phyloP scores from a whole-genome alignment of 208 protist species.

The Trypanosoma congolense region DNA sequence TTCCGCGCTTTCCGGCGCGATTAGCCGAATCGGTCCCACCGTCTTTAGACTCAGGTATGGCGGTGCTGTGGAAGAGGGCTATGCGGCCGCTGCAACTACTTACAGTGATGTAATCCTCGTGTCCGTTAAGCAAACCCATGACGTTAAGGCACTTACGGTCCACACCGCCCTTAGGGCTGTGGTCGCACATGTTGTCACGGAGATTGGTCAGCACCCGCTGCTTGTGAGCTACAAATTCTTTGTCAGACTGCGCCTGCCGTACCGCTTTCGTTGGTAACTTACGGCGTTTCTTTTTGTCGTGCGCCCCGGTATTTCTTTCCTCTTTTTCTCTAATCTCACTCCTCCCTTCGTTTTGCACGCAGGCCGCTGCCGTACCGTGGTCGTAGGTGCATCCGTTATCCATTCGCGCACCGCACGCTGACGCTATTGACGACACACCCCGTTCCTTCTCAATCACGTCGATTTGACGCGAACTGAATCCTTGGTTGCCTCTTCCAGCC shows the following conservation, averaged over 20 bases:
- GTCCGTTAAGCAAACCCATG: conserved; percentile 68
- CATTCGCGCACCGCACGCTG: not conserved
- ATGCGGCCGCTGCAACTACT: conserved; percentile 89
- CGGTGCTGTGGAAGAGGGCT: conserved; percentile 73
- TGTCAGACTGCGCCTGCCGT: conserved; percentile 43
- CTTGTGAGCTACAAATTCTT: conserved; percentile 73
- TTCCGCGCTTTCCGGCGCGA: conserved; percentile 50
- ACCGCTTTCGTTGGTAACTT: not conserved
- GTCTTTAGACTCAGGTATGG: not conserved
- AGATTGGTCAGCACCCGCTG: conserved; percentile 56
- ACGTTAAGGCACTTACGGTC: conserved; percentile 71
- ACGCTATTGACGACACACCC: not conserved
- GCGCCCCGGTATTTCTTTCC: not conserved
- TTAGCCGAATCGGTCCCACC: conserved; percentile 5
- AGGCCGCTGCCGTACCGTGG: not conserved
- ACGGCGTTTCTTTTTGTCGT: not conserved
- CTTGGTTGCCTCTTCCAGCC: too few species aligned
- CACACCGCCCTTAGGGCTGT: conserved; percentile 67
- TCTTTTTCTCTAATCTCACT: conserved; percentile 1
- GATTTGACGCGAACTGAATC: too few species aligned
- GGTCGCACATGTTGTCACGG: conserved; percentile 56
- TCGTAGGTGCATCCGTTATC: not conserved
- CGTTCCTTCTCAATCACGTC: too few species aligned
- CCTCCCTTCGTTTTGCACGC: not conserved
- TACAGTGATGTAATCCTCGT: conserved; percentile 78